Conservation (phyloP, 345 rosid genomes). For the Citrus reticulata region DNA sequence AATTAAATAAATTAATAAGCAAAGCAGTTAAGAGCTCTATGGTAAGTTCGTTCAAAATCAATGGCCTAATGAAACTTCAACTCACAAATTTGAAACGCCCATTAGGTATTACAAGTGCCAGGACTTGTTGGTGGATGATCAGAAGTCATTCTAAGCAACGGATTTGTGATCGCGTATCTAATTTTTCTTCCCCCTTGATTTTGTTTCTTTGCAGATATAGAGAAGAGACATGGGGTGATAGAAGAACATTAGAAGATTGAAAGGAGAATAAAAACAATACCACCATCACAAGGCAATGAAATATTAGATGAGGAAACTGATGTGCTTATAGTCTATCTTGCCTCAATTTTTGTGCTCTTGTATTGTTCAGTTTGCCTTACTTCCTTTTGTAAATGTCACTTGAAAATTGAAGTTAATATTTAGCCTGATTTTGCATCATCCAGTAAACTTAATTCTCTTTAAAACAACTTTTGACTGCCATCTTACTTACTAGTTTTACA, state of each 20-base stretch:
- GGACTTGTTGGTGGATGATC: neutral
- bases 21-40: neutral
- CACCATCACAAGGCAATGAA: neutral
- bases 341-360: neutral
- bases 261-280: neutral
- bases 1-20: neutral
- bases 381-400: neutral
- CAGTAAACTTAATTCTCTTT: neutral
- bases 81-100: neutral
- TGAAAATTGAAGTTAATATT: neutral
- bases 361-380: neutral
- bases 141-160: neutral
- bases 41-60: neutral
- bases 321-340: neutral
- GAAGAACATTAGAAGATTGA: neutral
- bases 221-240: neutral
- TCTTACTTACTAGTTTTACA: neutral
- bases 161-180: neutral
- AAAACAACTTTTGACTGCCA: neutral
- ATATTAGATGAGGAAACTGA: neutral
- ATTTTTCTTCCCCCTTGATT: neutral
- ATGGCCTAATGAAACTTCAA: no score
- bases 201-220: neutral
- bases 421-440: neutral
- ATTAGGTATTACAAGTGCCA: no score